These are phyloP conservation scores for Vaccinium macrocarpon DNA, from an alignment of 148 eudicot species.

Conservation along the genomic window DNA sequence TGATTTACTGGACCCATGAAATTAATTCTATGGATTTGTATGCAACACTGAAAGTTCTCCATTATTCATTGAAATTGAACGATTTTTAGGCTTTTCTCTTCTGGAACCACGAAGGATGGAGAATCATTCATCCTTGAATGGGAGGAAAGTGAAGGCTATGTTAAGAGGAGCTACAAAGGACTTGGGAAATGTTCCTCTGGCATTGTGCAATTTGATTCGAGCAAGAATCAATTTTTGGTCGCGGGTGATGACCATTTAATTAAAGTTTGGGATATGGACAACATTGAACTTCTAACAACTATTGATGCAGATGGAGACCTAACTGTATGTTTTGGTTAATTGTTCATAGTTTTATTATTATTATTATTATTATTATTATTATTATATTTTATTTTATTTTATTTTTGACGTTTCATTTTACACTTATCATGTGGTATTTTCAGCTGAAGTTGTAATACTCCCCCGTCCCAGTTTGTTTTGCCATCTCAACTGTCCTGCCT, in stretches of 20 bases:
- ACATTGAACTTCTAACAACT: constrained; percentile 28
- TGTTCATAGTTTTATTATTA: neutral
- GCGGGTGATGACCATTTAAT: constrained; percentile 50
- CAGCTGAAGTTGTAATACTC: neutral
- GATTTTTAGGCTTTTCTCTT: constrained; percentile 42
- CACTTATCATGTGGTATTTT: neutral
- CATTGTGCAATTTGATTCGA: constrained; percentile 46
- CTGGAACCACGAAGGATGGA: constrained; percentile 50
- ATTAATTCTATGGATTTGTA: neutral
- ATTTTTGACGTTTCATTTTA: neutral
- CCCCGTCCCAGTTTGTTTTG: too few relatives aligned
- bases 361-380: too few relatives aligned
- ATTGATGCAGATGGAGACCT: constrained; percentile 57
- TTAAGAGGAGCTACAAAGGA: constrained; percentile 44
- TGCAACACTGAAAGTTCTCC: neutral
- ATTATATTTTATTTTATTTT: too few relatives aligned
- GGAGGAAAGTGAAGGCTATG: constrained; percentile 52
- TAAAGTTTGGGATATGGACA: constrained; percentile 53
- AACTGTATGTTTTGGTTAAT: constrained; percentile 30
- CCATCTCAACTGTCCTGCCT: too few relatives aligned
- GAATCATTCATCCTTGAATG: constrained; percentile 51
- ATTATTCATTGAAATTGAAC: neutral
- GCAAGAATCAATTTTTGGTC: constrained; percentile 40
- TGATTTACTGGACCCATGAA: constrained; percentile 9
- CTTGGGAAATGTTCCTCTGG: constrained; percentile 33